Base-by-base conservation (phyloP, 1,284 basidiomycete species). In the Mycena citricolor region DNA sequence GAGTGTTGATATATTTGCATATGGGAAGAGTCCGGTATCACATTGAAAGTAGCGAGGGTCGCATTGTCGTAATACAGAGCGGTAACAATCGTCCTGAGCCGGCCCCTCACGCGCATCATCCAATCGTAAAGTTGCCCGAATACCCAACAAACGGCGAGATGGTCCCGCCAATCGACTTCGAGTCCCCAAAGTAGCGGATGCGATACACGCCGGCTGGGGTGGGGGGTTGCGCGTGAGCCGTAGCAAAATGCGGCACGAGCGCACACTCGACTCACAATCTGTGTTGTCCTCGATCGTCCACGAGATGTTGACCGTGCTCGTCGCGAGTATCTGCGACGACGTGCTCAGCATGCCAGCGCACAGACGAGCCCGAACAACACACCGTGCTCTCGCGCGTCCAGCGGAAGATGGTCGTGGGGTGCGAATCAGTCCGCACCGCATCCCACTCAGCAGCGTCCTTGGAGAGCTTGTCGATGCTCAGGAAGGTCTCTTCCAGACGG, bases 351-450 rank as follows among this genome's bases (percentile, higher is more conserved):
- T n/a, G n/a, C n/a, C n/a, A n/a, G n/a, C n/a, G n/a, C n/a, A n/a
- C n/a, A n/a, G n/a, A n/a, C n/a, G n/a, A n/a, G n/a, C n/a, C n/a
- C n/a, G n/a, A n/a, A n/a, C n/a, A n/a, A n/a, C n/a, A n/a, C n/a
- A n/a, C n/a, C 79, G 67, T 69, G 62, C 63, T 81, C 4, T 71
- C 77, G 60, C 83, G 69, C 20, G 58, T 63, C 89, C 89, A 91
- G 44, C 74, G 69, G 60, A 78, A 88, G 16, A 71, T 74, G 2
- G 89, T 90, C 8, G 86, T 88, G 22, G 86, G 85, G 61, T 90
- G 88, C 11, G 86, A 88, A 62, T 92, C 89, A 3, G 85, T 82
- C 32, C 81, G 70, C 35, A 83, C 76, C 0, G 72, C 59, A 42
- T 51, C 64, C 86, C 86, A 90, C 37, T n/a, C n/a, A n/a, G n/a